Evolutionary conservation across 495 filamentous ascomycete genomes (phyloP).

Genomic region (Poronia punctata): DNA sequence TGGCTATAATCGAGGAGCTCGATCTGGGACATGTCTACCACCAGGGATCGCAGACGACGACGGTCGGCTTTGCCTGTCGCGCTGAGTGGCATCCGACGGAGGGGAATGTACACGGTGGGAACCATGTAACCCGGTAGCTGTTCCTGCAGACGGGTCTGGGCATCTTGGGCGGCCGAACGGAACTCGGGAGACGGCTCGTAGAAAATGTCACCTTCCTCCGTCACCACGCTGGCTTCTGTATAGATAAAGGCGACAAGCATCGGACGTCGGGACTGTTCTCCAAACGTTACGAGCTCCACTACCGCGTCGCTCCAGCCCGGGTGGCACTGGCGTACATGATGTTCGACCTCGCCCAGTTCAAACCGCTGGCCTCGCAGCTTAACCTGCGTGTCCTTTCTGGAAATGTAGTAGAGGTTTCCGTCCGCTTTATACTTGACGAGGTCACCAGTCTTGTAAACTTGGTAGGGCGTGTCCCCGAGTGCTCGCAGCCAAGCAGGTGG

Average conservation of each 20-base stretch:
- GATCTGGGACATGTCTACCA: background rate
- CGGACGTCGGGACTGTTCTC: background rate
- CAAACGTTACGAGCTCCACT: background rate
- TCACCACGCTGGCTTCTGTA: background rate
- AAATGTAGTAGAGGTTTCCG: background rate
- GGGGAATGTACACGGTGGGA: conserved; percentile 45
- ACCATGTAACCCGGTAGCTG: conserved; percentile 43
- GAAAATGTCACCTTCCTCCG: background rate
- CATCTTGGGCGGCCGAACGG: background rate
- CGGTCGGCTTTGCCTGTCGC: conserved; percentile 21
- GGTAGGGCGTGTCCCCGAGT: background rate
- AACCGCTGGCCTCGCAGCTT: conserved; percentile 20
- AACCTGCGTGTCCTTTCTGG: conserved; percentile 18
- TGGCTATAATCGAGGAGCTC: background rate
- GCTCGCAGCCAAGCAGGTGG: conserved; percentile 32
- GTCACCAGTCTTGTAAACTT: conserved; percentile 5
- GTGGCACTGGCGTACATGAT: background rate
- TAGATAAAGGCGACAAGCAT: conserved; percentile 4
- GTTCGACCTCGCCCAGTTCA: conserved; percentile 21
- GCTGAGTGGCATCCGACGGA: conserved; percentile 23
- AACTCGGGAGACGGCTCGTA: background rate
- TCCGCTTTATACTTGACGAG: background rate
- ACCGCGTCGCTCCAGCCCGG: background rate
- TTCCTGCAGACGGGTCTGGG: background rate
- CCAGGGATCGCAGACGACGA: conserved; percentile 11